Base-by-base conservation (phyloP, 352 stramenopile species). In the Paralagenidium karlingii region DNA sequence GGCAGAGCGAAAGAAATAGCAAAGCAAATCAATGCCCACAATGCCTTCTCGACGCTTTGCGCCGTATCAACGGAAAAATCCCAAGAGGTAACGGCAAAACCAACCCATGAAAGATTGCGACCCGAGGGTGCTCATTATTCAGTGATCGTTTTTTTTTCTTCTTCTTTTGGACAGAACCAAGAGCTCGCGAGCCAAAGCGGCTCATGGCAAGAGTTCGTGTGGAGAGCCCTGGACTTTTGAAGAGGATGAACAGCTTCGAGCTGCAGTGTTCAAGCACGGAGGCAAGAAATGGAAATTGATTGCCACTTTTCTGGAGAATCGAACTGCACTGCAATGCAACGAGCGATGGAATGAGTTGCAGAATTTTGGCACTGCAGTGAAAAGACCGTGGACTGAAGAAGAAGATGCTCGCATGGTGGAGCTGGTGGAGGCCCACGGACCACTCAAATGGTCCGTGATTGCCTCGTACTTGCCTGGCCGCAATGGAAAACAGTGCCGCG, bases 261-360 rank as follows among this genome's bases (percentile, higher is more conserved):
- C 60, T 13, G 69, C 65, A 5, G 73, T 91, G 11, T 82, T 62
- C 47, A 53, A 80, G 34, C 69, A 76, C 33, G 78, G 78, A 10
- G 71, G 69, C 21, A 88, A 86, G 45, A 87, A 82, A 21, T 88
- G 78, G 78, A 85, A 84, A 45, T 50, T 40, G 0, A 81, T 87
- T 11, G 58, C 75, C 0, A 61, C 60, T 19, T 62, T 59, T 24
- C 61, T 91, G 31, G 29, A 3, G n/a, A 30, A 25, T 21, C 25
- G 26, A 32, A 56, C 19, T n/a, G 32, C 20, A 20, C 47, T 19
- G 26, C 42, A 2, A 40, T 76, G 63, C 16, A 47, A 25, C n/a
- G 19, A 47, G 24, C 60, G 59, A 8, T 77, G 63, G 63, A 38
- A 54, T 11, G 46, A 64, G 20, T 51, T 80, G 5, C 66, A 69